A percentile compares a stretch with the other conserved stretches of the same genome.
Conservation (phyloP, 495 filamentous ascomycete species). For the Podospora appendiculata region DNA sequence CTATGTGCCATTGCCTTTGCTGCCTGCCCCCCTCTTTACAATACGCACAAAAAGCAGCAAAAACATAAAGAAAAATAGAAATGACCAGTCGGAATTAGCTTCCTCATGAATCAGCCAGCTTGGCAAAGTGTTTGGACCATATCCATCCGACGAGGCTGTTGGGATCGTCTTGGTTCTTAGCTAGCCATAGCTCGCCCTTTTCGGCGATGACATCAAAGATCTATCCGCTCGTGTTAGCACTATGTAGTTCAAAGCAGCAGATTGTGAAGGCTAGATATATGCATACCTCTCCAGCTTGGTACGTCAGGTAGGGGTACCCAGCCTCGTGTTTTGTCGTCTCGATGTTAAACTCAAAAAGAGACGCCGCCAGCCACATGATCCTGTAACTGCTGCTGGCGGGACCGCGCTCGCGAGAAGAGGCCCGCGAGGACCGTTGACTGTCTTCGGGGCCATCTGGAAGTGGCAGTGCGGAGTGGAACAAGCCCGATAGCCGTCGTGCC, state of each 20-base stretch:
- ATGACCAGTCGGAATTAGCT: not conserved
- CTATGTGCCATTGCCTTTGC: no score
- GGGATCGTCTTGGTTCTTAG: constrained; percentile 89
- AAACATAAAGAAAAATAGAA: constrained; percentile 1
- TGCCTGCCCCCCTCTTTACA: not conserved
- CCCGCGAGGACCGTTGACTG: constrained; percentile 37
- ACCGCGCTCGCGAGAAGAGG: constrained; percentile 42
- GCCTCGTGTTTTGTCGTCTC: constrained; percentile 85
- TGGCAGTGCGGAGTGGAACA: constrained; percentile 83
- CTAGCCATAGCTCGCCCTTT: constrained; percentile 97
- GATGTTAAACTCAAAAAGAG: constrained; percentile 93
- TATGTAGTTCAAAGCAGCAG: not conserved
- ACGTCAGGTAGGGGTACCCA: constrained; percentile 92
- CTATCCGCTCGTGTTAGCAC: constrained; percentile 16
- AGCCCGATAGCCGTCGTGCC: constrained; percentile 48
- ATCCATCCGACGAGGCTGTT: constrained; percentile 84
- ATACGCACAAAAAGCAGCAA: not conserved
- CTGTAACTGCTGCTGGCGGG: constrained; percentile 34
- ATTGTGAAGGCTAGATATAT: not conserved
- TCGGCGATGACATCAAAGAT: constrained; percentile 88
- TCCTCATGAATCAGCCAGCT: constrained; percentile 48
- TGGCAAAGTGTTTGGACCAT: constrained; percentile 96
- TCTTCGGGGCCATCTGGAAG: constrained; percentile 58
- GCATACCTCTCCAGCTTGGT: constrained; percentile 77
- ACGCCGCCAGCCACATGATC: constrained; percentile 81